These are phyloP conservation scores for Salix suchowensis DNA, from an alignment of 345 rosid genomes.

Conservation along the genomic window DNA sequence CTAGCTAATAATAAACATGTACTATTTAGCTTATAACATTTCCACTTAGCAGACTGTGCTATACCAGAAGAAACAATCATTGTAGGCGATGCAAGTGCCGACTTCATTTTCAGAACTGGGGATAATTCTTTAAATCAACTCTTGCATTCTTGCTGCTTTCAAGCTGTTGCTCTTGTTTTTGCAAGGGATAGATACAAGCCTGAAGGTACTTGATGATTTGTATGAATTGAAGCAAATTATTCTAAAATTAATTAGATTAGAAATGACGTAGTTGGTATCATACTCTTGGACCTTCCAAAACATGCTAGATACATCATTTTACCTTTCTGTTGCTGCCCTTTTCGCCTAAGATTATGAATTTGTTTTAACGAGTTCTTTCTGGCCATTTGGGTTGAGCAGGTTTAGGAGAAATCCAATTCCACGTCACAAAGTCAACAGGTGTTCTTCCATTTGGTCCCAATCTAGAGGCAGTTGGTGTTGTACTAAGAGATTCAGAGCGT, in stretches of 20 bases:
- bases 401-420: constrained; percentile 36
- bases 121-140: not conserved
- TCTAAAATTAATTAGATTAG: not conserved
- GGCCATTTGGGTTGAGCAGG: constrained; percentile 9
- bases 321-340: not conserved
- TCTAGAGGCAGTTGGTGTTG: constrained; percentile 29
- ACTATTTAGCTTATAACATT: not conserved
- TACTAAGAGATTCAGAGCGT: not conserved
- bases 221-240: not conserved
- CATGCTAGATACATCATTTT: not conserved
- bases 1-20: not conserved
- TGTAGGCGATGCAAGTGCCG: constrained; percentile 36
- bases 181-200: constrained; percentile 32
- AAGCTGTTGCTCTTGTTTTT: constrained; percentile 44
- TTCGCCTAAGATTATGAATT: not conserved
- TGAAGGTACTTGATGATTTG: constrained; percentile 16
- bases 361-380: not conserved
- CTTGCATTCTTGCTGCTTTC: constrained; percentile 6
- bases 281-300: too few relatives aligned
- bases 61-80: constrained; percentile 39
- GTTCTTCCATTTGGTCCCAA: constrained; percentile 41
- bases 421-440: constrained; percentile 32
- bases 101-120: constrained; percentile 21
- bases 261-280: too few relatives aligned
- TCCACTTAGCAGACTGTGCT: constrained; percentile 23